Evolutionary conservation across 257 asterid genomes (phyloP).

Genomic region (Craterostigma plantagineum): DNA sequence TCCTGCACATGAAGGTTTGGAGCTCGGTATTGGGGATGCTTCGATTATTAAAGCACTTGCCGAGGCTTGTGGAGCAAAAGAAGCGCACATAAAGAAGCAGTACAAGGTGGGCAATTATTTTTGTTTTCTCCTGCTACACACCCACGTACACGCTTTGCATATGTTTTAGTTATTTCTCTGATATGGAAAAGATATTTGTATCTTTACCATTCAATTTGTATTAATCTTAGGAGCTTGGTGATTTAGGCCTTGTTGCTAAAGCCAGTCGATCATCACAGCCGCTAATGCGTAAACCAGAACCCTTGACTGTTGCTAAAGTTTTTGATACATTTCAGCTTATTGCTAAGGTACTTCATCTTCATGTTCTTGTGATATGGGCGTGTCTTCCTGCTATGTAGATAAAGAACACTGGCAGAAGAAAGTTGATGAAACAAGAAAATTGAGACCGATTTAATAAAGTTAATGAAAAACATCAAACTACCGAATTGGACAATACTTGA

Average conservation of each 20-base stretch:
- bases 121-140: too few species aligned
- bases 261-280: conserved; percentile 87
- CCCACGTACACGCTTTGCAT: not conserved
- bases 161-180: not conserved
- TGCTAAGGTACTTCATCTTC: conserved; percentile 45
- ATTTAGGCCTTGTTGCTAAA: conserved; percentile 87
- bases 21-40: conserved; percentile 89
- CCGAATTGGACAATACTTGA: too few species aligned
- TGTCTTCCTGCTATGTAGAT: too few species aligned
- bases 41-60: conserved; percentile 80
- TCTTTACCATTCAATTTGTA: conserved; percentile 2
- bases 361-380: not conserved
- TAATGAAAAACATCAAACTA: too few species aligned
- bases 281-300: conserved; percentile 71
- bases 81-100: conserved; percentile 57
- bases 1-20: conserved; percentile 79
- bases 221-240: conserved; percentile 62
- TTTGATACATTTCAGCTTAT: conserved; percentile 59
- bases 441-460: not conserved
- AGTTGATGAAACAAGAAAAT: not conserved
- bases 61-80: conserved; percentile 82
- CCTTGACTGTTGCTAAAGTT: conserved; percentile 68
- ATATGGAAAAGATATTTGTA: not conserved
- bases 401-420: too few species aligned
- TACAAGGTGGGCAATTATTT: conserved; percentile 33